Percentiles rank a stretch among this genome's conserved stretches.
Conservation (phyloP, 768 basidiomycete species). For the Tubosaeta brunneosetosa region DNA sequence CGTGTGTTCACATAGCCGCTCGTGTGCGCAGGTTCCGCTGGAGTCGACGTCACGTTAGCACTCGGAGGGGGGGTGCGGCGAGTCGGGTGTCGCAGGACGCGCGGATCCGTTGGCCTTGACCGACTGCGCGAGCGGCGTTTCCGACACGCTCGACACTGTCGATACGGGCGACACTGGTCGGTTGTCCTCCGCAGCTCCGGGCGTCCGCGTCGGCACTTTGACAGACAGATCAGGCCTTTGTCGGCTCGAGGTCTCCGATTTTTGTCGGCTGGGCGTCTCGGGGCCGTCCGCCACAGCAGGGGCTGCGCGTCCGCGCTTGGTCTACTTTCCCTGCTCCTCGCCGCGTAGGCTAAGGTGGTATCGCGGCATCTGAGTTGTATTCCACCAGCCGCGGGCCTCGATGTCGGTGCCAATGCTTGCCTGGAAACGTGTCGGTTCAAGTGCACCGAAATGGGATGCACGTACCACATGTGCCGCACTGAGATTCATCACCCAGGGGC, state of each 20-base stretch:
- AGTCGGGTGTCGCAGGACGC: constrained; percentile 22
- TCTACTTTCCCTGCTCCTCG: constrained; percentile 54
- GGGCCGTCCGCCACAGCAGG: constrained; percentile 35
- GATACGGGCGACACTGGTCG: constrained; percentile 66
- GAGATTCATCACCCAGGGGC: constrained; percentile 82
- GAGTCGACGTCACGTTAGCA: neutral
- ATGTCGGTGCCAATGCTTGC: constrained; percentile 89
- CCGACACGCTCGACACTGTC: constrained; percentile 66
- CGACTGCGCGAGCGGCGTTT: constrained; percentile 64
- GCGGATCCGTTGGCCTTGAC: constrained; percentile 52
- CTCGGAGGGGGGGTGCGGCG: constrained; percentile 17
- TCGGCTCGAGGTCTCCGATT: constrained; percentile 34
- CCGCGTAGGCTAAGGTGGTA: constrained; percentile 56
- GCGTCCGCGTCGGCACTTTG: constrained; percentile 32
- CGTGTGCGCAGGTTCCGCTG: constrained; percentile 1
- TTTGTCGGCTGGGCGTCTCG: constrained; percentile 48
- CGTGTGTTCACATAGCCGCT: constrained; percentile 23
- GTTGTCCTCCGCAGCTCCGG: constrained; percentile 41
- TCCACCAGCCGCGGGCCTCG: constrained; percentile 73
- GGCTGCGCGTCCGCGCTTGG: constrained; percentile 39
- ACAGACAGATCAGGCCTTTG: constrained; percentile 36
- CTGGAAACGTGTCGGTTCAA: constrained; percentile 33
- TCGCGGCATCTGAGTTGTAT: constrained; percentile 71
- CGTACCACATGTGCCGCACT: constrained; percentile 91
- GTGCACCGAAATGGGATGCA: constrained; percentile 10